phyloP scores from a whole-genome alignment of 176 grass and related monocot species.

The Miscanthus lutarioriparius region DNA sequence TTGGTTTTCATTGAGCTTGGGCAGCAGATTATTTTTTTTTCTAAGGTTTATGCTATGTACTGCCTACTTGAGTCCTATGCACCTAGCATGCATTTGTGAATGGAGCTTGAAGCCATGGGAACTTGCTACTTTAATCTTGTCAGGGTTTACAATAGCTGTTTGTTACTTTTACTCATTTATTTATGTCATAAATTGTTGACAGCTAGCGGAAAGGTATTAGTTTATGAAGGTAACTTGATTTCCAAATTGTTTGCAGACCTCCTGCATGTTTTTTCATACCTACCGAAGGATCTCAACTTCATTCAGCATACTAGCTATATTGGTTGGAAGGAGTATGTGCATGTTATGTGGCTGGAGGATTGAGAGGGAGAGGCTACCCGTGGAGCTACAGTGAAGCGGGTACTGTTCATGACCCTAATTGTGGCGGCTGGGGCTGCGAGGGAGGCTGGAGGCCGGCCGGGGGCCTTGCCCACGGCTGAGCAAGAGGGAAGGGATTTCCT shows the following conservation, averaged over 20 bases:
- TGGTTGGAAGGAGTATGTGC: constrained; percentile 96
- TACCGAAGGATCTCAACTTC: constrained; percentile 95
- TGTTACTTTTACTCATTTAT: not conserved
- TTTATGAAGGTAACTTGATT: not conserved
- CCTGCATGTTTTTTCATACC: constrained; percentile 90
- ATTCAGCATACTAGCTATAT: constrained; percentile 92
- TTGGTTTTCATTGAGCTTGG: not conserved
- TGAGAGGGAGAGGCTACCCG: no score
- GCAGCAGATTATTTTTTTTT: not conserved
- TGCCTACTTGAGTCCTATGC: not conserved
- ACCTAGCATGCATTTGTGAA: not conserved
- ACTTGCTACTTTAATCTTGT: constrained; percentile 10
- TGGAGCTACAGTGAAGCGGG: no score
- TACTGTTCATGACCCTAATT: no score
- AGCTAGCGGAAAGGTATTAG: not conserved
- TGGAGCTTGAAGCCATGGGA: not conserved
- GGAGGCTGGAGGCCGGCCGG: no score
- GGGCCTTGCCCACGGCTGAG: no score
- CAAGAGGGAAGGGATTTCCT: no score
- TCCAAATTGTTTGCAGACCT: constrained; percentile 65
- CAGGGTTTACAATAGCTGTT: constrained; percentile 7
- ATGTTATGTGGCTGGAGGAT: no score
- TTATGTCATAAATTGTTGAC: not conserved
- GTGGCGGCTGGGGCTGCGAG: no score
- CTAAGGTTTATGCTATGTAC: not conserved